Conservation (phyloP, 352 stramenopile genomes). For the Phytopythium mirpurense region DNA sequence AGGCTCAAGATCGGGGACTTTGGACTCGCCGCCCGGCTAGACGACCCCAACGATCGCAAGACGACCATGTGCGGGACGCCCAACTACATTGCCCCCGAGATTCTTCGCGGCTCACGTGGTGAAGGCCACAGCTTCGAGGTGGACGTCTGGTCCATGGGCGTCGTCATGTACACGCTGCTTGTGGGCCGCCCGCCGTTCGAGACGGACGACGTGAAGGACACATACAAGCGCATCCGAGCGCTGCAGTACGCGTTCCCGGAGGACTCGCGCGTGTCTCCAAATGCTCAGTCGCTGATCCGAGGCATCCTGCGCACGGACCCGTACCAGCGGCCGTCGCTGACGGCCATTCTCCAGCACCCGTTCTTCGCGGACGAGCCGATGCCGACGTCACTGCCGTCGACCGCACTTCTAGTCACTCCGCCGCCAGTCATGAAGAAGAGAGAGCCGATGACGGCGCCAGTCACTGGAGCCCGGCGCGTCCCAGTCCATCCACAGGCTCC, state of each 20-base stretch:
- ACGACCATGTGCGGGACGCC: conserved; percentile 95
- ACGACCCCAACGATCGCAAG: conserved; percentile 90
- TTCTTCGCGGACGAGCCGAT: conserved; percentile 68
- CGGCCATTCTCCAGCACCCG: conserved; percentile 72
- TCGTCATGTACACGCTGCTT: conserved; percentile 97
- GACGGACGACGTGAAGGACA: conserved; percentile 96
- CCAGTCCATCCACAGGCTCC: conserved; percentile 17
- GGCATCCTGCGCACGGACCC: conserved; percentile 74
- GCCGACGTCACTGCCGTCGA: conserved; percentile 45
- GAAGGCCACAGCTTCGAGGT: conserved; percentile 97
- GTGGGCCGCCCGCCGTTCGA: conserved; percentile 97
- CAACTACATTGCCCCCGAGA: conserved; percentile 93
- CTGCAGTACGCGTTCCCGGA: conserved; percentile 96
- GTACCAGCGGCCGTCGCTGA: conserved; percentile 54
- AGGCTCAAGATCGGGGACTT: conserved; percentile 97
- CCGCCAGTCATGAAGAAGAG: conserved; percentile 43
- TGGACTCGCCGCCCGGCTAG: conserved; percentile 84
- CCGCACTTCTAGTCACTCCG: conserved; percentile 67
- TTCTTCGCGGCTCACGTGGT: conserved; percentile 85
- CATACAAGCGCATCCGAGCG: conserved; percentile 96
- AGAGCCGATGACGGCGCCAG: conserved; percentile 1
- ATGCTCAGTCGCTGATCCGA: conserved; percentile 67
- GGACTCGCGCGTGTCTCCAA: conserved; percentile 79
- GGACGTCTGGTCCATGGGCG: conserved; percentile 97
- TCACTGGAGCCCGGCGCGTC: conserved; percentile 3